Evolutionary conservation across 768 basidiomycete species (phyloP), one percentile per base, ranked within the genome.

Genomic region (Daedaleopsis nitida): DNA sequence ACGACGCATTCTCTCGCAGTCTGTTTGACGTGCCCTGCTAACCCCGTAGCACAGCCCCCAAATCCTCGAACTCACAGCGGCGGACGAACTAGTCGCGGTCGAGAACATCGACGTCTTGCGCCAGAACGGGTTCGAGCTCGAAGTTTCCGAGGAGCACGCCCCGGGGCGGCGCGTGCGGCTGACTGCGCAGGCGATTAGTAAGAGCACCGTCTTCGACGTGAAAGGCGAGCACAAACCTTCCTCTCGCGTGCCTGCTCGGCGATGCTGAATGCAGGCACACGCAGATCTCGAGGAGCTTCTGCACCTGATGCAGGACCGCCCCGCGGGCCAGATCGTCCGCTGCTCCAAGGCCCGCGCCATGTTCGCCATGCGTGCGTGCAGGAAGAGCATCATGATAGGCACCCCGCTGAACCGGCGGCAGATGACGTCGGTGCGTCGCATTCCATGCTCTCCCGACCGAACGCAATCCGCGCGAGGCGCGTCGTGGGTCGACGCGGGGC

Each of bases 311-410:
- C 85, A 85, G 39, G 91, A 96, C 68, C 80, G 82, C 9, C 88
- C 94, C 0, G 73, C 80, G 0, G 91, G 92, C 2, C 85, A 88
- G 68, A 91, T 94, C 84, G 92, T 97, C 0, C 82, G 97, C 21
- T 97, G 94, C 70, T 89, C 90, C 16, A 98, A 98, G 73, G 94
- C 92, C 16, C 83, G 95, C 16, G 81, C 87, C 5, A 98, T 99
- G 96, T 98, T 99, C 70, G 97, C 97, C 0, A 92, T 88, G 83
- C 84, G 96, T 38, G 97, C 97, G 0, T 99, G 97, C 74, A 74
- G 96, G 64, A 95, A 92, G 77, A 98, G 95, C 73, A 88, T 97
- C 44, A 99, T 98, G 97, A 81, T 98, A 47, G 96, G 97, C 4
- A 92, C 85, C 77, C 80, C 94, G 12, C 78, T 98, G 62, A 94